Evolutionary conservation across 257 asterid species (phyloP).

Genomic region (Cinchona pubescens): DNA sequence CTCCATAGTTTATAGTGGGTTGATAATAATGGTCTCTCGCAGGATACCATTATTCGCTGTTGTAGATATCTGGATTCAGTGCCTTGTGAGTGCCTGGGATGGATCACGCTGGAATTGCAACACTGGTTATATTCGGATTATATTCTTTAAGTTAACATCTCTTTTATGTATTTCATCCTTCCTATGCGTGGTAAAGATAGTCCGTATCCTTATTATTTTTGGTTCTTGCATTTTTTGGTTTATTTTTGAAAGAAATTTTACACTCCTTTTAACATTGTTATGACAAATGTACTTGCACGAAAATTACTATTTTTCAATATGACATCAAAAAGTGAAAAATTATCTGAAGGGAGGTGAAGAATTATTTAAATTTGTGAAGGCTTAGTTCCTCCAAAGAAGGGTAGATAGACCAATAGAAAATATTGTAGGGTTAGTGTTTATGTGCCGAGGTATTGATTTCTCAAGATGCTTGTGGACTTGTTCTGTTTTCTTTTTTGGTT

Average conservation of each 20-base stretch:
- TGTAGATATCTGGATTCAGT: constrained; percentile 94
- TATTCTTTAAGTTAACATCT: neutral
- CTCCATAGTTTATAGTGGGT: constrained; percentile 6
- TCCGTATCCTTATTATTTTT: neutral
- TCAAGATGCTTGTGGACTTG: too few relatives aligned
- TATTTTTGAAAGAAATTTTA: too few relatives aligned
- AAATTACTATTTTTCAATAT: neutral
- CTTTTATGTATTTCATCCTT: neutral
- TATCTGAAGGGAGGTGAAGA: neutral
- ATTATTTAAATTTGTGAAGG: neutral
- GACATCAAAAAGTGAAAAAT: neutral
- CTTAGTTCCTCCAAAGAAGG: neutral
- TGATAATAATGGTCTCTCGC: constrained; percentile 16
- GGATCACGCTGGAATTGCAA: constrained; percentile 98
- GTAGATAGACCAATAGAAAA: neutral
- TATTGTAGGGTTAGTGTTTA: neutral
- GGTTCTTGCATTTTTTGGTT: neutral
- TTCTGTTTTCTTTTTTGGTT: too few relatives aligned
- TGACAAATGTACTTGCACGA: neutral
- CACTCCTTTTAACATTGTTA: neutral
- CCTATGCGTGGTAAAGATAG: neutral
- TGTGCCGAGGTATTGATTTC: too few relatives aligned
- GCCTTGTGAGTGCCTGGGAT: constrained; percentile 97
- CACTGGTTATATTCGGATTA: constrained; percentile 56
- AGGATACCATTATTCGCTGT: constrained; percentile 98